These are phyloP conservation scores for Dictyostelium intermedium DNA, from an alignment of 78 protist species.

Conservation along the genomic window DNA sequence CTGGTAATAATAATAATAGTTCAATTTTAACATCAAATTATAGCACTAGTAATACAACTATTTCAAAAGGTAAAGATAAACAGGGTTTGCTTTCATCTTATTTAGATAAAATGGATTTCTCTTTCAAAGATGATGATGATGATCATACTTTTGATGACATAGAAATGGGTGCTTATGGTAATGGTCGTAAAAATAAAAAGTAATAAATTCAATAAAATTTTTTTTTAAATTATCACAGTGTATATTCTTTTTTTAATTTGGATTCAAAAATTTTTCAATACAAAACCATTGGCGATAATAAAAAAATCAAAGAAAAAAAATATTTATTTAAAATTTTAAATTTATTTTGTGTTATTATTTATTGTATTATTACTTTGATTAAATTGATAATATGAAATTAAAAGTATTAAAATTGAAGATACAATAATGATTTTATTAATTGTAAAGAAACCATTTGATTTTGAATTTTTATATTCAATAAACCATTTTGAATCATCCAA, in stretches of 20 bases:
- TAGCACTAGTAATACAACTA: background rate
- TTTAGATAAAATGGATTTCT: conserved; percentile 52
- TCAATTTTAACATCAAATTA: background rate
- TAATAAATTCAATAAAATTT: background rate
- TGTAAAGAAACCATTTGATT: background rate
- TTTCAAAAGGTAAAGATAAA: background rate
- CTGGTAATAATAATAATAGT: background rate
- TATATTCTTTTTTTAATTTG: too few relatives aligned
- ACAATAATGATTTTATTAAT: background rate
- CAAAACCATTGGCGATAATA: too few relatives aligned
- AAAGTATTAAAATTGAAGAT: background rate
- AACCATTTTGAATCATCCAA: background rate
- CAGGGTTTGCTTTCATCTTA: conserved; percentile 20
- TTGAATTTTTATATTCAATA: background rate
- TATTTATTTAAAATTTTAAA: background rate
- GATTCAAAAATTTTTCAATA: too few relatives aligned
- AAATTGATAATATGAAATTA: background rate
- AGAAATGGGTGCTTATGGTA: conserved; percentile 40
- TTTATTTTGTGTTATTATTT: too few relatives aligned
- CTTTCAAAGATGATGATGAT: conserved; percentile 19
- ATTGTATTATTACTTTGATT: background rate
- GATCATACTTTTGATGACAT: conserved; percentile 37
- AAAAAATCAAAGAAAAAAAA: too few relatives aligned
- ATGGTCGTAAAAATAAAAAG: background rate
- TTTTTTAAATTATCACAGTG: too few relatives aligned